Conservation (phyloP, 2,329 filamentous ascomycete species). For the Fusarium sp. region DNA sequence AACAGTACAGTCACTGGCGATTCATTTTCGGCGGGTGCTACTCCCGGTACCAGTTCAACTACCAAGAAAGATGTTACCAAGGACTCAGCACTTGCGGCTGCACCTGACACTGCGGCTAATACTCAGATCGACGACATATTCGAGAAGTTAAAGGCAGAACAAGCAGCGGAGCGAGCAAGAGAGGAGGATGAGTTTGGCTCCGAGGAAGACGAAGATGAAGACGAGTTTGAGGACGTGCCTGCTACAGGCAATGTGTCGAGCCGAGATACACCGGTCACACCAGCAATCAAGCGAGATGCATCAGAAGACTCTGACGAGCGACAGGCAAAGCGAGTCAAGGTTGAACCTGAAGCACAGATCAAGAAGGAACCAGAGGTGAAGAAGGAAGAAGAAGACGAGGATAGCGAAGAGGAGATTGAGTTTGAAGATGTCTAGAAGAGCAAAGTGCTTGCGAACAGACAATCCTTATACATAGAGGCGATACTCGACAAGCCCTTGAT, state of each 20-base stretch:
- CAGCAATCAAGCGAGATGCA: conserved; percentile 55
- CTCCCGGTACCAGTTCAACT: conserved; percentile 29
- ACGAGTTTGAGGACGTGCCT: conserved; percentile 68
- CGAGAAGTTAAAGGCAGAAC: conserved; percentile 74
- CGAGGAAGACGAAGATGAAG: conserved; percentile 60
- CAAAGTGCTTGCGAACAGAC: not conserved
- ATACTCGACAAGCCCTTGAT: not conserved
- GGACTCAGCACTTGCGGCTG: conserved; percentile 57
- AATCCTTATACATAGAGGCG: not conserved
- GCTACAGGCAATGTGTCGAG: conserved; percentile 54
- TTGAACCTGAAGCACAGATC: conserved; percentile 65
- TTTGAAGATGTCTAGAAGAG: conserved; percentile 69
- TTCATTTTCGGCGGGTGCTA: conserved; percentile 64
- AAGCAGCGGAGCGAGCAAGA: conserved; percentile 62
- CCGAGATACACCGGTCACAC: conserved; percentile 53
- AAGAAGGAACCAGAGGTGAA: conserved; percentile 55
- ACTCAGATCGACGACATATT: conserved; percentile 78
- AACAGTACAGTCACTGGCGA: conserved; percentile 78
- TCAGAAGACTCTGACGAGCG: conserved; percentile 59
- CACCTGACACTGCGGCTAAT: conserved; percentile 66
- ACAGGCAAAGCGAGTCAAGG: conserved; percentile 73
- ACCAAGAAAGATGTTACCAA: conserved; percentile 62
- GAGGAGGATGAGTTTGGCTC: conserved; percentile 53
- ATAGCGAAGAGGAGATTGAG: conserved; percentile 66
- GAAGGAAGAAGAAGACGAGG: conserved; percentile 58